Base-by-base conservation (phyloP, 1,139 yeast genomes). In the Geotrichum restrictum region DNA sequence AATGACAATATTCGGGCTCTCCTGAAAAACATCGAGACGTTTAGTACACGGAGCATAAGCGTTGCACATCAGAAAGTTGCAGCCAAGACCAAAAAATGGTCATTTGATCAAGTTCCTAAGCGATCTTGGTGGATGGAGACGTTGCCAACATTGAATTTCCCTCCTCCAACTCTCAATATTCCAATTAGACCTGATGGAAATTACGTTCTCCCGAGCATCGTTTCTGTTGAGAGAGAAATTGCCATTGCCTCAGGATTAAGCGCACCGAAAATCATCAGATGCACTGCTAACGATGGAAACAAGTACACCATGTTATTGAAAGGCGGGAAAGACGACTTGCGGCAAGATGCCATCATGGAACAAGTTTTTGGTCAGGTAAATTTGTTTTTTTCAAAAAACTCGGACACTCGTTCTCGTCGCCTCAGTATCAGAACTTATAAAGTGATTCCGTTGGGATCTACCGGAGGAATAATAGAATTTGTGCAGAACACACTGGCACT, bases 341-440 rank as follows among this genome's bases (percentile, higher is more conserved):
- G 98, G 52, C 98, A 94, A 68, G 99, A 94, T 69, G 87, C 95
- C 0, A 88, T 93, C 56, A 94, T 94, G 98, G 95, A 91, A 65
- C 98, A 93, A 65, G 98, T 93, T 1, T 94, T 94, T 67, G 85
- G 77, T 27, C 88, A 89, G 64, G 96, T 89, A 18, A 88, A 91
- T 63, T 70, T 74, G n/a, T 78, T 91, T 42, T 76, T 93, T 56
- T 67, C 62, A 14, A 74, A 73, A 34, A 82, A 86, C 62, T 74
- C 76, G 49, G 80, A 78, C 42, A 77, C 95, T 0, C 67, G 82
- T 34, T 75, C 71, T 47, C 68, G 93, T 16, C 69, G 75, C 1
- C 70, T 93, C 51, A 73, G 77, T 5, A 79, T 93, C 1, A 70
- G 96, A 48, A 91, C 98, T 0, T 94, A 94, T 67, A 85, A 84